Evolutionary conservation across 352 stramenopile genomes (phyloP), one percentile per base, ranked within the genome.

Genomic region (Pythium aquatile): DNA sequence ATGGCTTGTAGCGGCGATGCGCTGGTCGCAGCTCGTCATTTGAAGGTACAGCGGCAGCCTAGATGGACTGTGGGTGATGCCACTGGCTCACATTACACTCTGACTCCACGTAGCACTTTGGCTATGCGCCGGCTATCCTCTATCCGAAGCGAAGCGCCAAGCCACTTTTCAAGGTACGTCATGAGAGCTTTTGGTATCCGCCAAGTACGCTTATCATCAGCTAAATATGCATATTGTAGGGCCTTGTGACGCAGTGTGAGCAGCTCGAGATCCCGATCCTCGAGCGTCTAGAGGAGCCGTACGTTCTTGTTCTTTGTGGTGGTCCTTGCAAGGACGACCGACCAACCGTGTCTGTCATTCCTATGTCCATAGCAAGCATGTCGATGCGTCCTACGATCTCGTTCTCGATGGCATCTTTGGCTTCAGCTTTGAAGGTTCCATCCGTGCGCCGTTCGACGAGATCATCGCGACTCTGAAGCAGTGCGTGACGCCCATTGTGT

Each of bases 401-500:
- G 91, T 99, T 37, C 71, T 99, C 8, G 98, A 99, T 72, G 93
- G 92, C 7, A 97, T 99, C 48, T 99, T 99, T 81, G 98, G 98
- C 5, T 99, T 99, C 79, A 98, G 93, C 54, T 99, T 95, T 65
- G 75, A 80, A 42, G 97, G 97, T 3, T 78, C 67, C 9, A 82
- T 96, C 58, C 88, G 96, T 52, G 66, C 90, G 24, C 96, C 96
- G 8, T 99, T 98, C 70, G 88, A 97, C 55, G 69, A 68, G 0
- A 85, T 99, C 37, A 83, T 99, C 37, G 35, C 72, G 54, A 79
- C 62, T 7, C 71, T 98, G 32, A 74, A 81, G 63, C 66, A 74
- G 51, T 83, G 75, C 44, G 59, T 70, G 24, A 74, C 81, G 7
- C 88, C 93, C 4, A 94, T 99, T 54, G 81, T 99, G 29, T 98